Conservation (phyloP, 768 basidiomycete species). For the Boletus rex-veris region DNA sequence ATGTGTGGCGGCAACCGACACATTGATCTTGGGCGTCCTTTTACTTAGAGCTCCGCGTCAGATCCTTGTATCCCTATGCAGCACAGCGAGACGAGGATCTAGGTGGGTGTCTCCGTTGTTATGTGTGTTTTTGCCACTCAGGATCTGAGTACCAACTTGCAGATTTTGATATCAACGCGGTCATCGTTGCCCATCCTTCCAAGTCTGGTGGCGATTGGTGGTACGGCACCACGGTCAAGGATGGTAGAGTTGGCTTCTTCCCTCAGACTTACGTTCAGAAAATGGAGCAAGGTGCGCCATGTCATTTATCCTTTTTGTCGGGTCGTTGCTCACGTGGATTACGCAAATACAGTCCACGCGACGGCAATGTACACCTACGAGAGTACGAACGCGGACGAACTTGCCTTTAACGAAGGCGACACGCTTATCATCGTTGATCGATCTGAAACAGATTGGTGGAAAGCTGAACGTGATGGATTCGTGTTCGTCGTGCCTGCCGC, state of each 20-base stretch:
- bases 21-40: neutral
- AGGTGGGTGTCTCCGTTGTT: conserved; percentile 44
- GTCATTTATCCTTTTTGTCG: neutral
- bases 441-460: conserved; percentile 93
- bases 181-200: conserved; percentile 80
- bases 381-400: conserved; percentile 69
- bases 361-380: conserved; percentile 79
- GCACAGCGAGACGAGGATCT: conserved; percentile 89
- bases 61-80: conserved; percentile 81
- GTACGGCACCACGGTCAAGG: conserved; percentile 70
- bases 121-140: conserved; percentile 1
- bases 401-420: conserved; percentile 84
- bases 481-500: conserved; percentile 90
- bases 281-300: conserved; percentile 52
- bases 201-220: conserved; percentile 90
- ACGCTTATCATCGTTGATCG: conserved; percentile 74
- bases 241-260: conserved; percentile 79
- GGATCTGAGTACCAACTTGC: neutral
- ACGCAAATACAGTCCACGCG: conserved; percentile 50
- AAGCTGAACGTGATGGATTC: conserved; percentile 80
- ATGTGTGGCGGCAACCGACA: neutral
- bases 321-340: neutral
- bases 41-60: conserved; percentile 64
- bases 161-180: conserved; percentile 80
- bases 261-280: conserved; percentile 84